Evolutionary conservation across 1,139 yeast species (phyloP), one percentile per base, ranked within the genome.

Genomic region (Wickerhamomyces sp.): DNA sequence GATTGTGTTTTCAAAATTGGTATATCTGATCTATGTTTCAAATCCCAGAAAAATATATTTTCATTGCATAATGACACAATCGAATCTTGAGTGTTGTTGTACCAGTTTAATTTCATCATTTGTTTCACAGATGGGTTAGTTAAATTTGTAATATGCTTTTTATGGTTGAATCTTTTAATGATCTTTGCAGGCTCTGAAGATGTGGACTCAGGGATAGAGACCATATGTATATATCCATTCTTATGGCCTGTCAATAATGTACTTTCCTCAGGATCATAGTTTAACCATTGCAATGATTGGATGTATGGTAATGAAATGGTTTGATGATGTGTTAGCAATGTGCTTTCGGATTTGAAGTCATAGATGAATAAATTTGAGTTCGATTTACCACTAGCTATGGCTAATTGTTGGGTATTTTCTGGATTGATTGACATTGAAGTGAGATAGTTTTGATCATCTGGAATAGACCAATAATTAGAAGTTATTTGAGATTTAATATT

Each of bases 221-320:
- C 74, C 41, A 86, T 61, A 58, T 86, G 85, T 1, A 79, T 83
- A 45, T 76, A 67, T 1, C 95, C 95, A 39, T 76, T 72, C 42
- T 68, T 72, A 56, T 85, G 89, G 7, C 95, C 95, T 0, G 90
- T 73, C 14, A 82, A 68, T 36, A 86, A 56, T 28, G 55, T 62
- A 13, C 51, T 44, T 27, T 67, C 65, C 14, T 47, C 48, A 9
- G 33, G 28, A 28, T 49, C 53, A 35, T 47, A 52, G 4, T 68
- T 59, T 4, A 80, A 72, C 94, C 94, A 85, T 44, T 75, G 68
- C 63, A 84, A 62, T 0, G 81, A 67, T 49, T 78, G 74, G 30
- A 85, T 81, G 43, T 78, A 76, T 1, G 92, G 88, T 33, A 86
- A 66, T 0, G 86, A 60, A 34, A 86, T 79, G 2, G 94, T 84